phyloP scores from a whole-genome alignment of 2,329 filamentous ascomycete genomes.

The Alternaria sp. region DNA sequence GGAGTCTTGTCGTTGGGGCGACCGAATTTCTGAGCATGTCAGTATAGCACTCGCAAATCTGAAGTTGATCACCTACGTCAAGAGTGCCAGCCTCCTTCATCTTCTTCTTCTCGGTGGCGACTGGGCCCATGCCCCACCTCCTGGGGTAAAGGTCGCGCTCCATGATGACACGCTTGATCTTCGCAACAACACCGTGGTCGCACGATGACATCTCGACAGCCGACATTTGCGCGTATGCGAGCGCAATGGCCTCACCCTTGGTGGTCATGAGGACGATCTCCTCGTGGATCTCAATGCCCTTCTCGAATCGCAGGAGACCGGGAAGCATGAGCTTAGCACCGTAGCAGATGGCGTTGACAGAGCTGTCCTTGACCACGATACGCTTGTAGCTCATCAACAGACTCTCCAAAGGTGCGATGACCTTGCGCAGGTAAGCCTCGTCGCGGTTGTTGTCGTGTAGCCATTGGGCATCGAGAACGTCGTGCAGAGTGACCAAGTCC shows the following conservation, averaged over 20 bases:
- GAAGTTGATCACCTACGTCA: slow-evolving; percentile 64
- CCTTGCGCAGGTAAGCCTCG: slow-evolving; percentile 87
- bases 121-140: slow-evolving; percentile 93
- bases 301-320: slow-evolving; percentile 89
- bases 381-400: slow-evolving; percentile 94
- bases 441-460: slow-evolving; percentile 94
- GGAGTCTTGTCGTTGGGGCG: slow-evolving; percentile 91
- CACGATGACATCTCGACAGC: slow-evolving; percentile 96
- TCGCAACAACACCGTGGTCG: slow-evolving; percentile 96
- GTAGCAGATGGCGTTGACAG: slow-evolving; percentile 97
- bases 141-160: slow-evolving; percentile 97
- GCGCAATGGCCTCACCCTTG: slow-evolving; percentile 97
- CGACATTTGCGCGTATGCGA: slow-evolving; percentile 97
- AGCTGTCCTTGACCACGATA: slow-evolving; percentile 95
- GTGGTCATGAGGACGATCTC: slow-evolving; percentile 98
- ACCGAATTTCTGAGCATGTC: slow-evolving; percentile 75
- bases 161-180: slow-evolving; percentile 99
- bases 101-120: slow-evolving; percentile 98
- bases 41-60: slow-evolving; percentile 27
- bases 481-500: slow-evolving; percentile 90
- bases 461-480: slow-evolving; percentile 96
- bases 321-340: slow-evolving; percentile 99
- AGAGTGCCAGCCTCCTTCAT: slow-evolving; percentile 97
- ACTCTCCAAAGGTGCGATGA: slow-evolving; percentile 92
- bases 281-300: slow-evolving; percentile 90